These are phyloP conservation scores for Pythium angustatum DNA, from an alignment of 352 stramenopile species.

Conservation along the genomic window DNA sequence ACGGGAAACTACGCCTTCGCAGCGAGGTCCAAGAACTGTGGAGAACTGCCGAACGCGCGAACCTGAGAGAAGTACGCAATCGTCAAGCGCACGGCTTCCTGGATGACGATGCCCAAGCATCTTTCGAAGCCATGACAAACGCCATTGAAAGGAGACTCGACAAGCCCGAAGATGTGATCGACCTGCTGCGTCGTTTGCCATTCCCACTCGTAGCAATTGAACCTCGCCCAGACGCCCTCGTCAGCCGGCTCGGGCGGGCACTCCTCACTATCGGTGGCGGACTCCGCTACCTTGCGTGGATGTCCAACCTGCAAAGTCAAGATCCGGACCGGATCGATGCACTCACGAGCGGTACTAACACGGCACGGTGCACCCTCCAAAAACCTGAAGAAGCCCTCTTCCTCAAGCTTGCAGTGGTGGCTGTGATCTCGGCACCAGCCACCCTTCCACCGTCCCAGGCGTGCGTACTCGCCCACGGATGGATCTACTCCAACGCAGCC, in stretches of 20 bases:
- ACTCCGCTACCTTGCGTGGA: not conserved
- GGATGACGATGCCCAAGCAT: not conserved
- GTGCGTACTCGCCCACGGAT: not conserved
- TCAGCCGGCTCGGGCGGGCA: not conserved
- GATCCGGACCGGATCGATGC: not conserved
- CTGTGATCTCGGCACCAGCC: not conserved
- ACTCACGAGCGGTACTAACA: not conserved
- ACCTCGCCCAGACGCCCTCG: not conserved
- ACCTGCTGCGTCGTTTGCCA: not conserved
- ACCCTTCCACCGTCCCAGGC: not conserved
- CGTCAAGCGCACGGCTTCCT: not conserved
- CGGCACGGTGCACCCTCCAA: not conserved
- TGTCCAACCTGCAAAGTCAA: not conserved
- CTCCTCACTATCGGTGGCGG: not conserved
- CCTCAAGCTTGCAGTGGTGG: not conserved
- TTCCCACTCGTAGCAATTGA: slow-evolving; percentile 2
- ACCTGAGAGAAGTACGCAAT: not conserved
- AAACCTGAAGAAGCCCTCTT: not conserved
- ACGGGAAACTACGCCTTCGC: not conserved
- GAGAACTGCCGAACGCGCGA: not conserved
- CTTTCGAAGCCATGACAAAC: not conserved
- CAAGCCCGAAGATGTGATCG: not conserved
- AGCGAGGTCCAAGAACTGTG: not conserved
- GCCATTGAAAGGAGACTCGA: not conserved
- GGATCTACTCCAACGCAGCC: not conserved